phyloP scores from a whole-genome alignment of 805 yeast genomes.

The Jamesozyma spencerorum region DNA sequence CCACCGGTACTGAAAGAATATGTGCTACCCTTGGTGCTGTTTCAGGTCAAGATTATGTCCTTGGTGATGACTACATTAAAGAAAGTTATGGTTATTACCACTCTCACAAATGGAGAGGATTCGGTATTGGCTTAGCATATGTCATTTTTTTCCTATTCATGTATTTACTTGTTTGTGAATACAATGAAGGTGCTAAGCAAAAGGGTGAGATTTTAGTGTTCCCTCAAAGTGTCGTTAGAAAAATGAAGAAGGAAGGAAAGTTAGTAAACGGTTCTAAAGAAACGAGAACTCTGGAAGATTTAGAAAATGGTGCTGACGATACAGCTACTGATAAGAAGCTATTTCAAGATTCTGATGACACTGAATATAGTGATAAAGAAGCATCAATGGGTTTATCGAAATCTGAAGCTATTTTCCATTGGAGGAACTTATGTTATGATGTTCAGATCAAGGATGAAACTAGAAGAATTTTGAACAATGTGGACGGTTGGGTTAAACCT shows the following conservation, averaged over 20 bases:
- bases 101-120: conserved; percentile 49
- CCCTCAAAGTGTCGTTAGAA: conserved; percentile 38
- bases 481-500: no score
- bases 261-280: conserved; percentile 2
- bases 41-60: conserved; percentile 38
- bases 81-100: conserved; percentile 34
- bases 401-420: conserved; percentile 52
- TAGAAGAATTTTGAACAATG: no score
- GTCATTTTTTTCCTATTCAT: conserved; percentile 41
- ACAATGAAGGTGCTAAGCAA: conserved; percentile 44
- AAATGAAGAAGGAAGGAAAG: conserved; percentile 33
- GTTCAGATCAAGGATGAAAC: conserved; percentile 53
- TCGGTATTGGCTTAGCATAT: conserved; percentile 49
- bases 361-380: neutral
- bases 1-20: conserved; percentile 24
- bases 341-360: conserved; percentile 8
- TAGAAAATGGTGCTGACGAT: conserved; percentile 9
- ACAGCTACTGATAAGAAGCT: conserved; percentile 18
- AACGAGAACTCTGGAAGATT: conserved; percentile 1
- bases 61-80: conserved; percentile 39
- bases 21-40: conserved; percentile 46
- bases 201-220: conserved; percentile 56
- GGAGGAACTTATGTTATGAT: conserved; percentile 69
- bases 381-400: conserved; percentile 19
- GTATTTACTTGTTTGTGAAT: conserved; percentile 43